Evolutionary conservation across 228 moss, liverwort and hornwort genomes (phyloP).

Genomic region (Sphagnum magellanicum): DNA sequence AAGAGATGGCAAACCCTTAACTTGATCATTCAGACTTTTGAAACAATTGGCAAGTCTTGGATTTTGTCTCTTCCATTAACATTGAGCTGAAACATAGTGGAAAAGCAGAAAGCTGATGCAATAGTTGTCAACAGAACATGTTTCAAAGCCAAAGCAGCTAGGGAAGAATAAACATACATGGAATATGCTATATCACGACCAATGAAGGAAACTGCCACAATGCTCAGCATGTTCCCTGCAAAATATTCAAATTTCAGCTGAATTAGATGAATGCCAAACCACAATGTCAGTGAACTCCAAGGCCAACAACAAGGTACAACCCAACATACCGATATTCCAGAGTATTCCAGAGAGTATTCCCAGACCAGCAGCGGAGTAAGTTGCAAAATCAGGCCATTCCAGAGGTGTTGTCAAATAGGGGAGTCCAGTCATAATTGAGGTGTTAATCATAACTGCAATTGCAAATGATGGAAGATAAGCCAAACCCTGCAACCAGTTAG

Average conservation of each 20-base stretch:
- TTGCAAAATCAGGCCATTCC: conserved; percentile 50
- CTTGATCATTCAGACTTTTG: neutral
- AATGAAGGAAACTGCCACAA: conserved; percentile 49
- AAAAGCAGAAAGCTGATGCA: neutral
- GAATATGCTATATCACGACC: conserved; percentile 60
- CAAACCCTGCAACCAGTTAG: conserved; percentile 32
- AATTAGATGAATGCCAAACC: neutral
- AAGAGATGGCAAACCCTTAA: neutral
- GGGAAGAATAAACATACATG: conserved; percentile 32
- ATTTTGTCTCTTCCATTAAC: neutral
- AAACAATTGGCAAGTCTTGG: neutral
- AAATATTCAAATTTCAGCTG: neutral
- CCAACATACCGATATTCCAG: conserved; percentile 61
- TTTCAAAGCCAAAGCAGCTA: neutral
- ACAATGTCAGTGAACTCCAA: neutral
- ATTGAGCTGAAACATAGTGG: neutral
- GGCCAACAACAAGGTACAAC: neutral
- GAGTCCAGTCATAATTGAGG: conserved; percentile 45
- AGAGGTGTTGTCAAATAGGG: conserved; percentile 43
- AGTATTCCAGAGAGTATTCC: conserved; percentile 64
- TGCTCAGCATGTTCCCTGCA: conserved; percentile 61
- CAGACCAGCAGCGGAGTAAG: conserved; percentile 41
- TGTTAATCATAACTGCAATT: conserved; percentile 52
- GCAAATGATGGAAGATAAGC: conserved; percentile 68
- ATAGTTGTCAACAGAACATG: neutral